Conservation (phyloP, 2,329 filamentous ascomycete species). For the Ophiostoma ulmi region DNA sequence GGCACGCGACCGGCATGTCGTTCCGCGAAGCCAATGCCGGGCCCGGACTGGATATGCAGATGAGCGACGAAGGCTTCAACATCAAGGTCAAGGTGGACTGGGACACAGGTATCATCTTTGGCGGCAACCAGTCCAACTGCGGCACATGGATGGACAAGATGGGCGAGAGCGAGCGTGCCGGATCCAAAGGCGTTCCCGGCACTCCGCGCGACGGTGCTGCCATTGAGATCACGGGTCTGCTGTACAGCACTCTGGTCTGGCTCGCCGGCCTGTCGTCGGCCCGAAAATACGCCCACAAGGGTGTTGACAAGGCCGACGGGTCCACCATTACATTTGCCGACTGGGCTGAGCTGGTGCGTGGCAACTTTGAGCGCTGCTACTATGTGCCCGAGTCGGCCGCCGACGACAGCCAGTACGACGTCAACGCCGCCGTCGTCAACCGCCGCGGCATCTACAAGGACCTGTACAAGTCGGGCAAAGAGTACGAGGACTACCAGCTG, state of each 20-base stretch:
- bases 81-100: slow-evolving; percentile 89
- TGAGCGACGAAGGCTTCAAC: slow-evolving; percentile 88
- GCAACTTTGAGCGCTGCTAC: slow-evolving; percentile 88
- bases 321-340: slow-evolving; percentile 61
- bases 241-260: slow-evolving; percentile 87
- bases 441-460: slow-evolving; percentile 98
- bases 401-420: slow-evolving; percentile 71
- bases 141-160: slow-evolving; percentile 99
- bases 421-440: slow-evolving; percentile 75
- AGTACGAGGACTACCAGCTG: slow-evolving; percentile 96
- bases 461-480: slow-evolving; percentile 85
- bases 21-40: slow-evolving; percentile 95
- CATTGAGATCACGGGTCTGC: slow-evolving; percentile 87
- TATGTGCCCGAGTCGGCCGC: slow-evolving; percentile 67
- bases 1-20: slow-evolving; percentile 83
- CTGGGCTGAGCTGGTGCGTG: slow-evolving; percentile 76
- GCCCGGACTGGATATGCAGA: slow-evolving; percentile 80
- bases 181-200: slow-evolving; percentile 87
- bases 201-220: slow-evolving; percentile 96
- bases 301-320: slow-evolving; percentile 63
- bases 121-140: slow-evolving; percentile 90
- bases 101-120: slow-evolving; percentile 84
- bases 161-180: slow-evolving; percentile 91
- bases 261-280: slow-evolving; percentile 60
- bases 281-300: slow-evolving; percentile 66